Percentiles rank a stretch among this genome's conserved stretches.
These are phyloP conservation scores for Sporobolomyces phaffii DNA, from an alignment of 768 basidiomycete species.

Conservation along the genomic window DNA sequence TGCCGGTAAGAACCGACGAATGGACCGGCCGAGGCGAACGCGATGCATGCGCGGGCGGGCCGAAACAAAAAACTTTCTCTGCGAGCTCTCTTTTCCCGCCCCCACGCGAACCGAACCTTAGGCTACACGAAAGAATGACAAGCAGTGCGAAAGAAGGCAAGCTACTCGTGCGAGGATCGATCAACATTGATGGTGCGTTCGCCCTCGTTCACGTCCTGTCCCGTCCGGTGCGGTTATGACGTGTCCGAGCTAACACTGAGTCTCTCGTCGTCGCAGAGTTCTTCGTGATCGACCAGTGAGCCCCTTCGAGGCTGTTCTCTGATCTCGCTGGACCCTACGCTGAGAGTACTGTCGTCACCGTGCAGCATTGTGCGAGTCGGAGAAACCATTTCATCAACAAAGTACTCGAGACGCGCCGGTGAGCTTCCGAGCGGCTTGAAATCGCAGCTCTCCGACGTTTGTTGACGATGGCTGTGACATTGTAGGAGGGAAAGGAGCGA, in stretches of 20 bases:
- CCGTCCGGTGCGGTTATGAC: no score
- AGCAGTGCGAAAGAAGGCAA: constrained; percentile 1
- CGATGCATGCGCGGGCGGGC: no score
- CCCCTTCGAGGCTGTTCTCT: no score
- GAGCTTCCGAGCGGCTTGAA: background rate
- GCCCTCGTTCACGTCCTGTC: background rate
- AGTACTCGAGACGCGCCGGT: constrained; percentile 44
- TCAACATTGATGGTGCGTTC: constrained; percentile 42
- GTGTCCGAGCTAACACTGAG: constrained; percentile 44
- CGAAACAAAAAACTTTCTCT: no score
- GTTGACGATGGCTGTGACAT: no score
- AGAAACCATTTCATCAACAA: constrained; percentile 49
- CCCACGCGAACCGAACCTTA: no score
- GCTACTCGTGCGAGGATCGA: constrained; percentile 43
- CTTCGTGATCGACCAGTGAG: constrained; percentile 30
- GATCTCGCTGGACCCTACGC: background rate
- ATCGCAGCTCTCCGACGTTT: no score
- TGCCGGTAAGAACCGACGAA: no score
- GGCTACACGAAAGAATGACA: no score
- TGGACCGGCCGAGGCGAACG: no score
- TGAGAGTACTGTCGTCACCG: no score
- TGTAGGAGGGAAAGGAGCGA: constrained; percentile 50
- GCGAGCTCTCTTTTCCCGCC: no score
- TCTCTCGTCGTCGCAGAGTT: constrained; percentile 40
- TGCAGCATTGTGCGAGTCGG: constrained; percentile 45